Evolutionary conservation across 2,329 filamentous ascomycete genomes (phyloP), one percentile per base, ranked within the genome.

Genomic region (Neoarthrinium moseri): DNA sequence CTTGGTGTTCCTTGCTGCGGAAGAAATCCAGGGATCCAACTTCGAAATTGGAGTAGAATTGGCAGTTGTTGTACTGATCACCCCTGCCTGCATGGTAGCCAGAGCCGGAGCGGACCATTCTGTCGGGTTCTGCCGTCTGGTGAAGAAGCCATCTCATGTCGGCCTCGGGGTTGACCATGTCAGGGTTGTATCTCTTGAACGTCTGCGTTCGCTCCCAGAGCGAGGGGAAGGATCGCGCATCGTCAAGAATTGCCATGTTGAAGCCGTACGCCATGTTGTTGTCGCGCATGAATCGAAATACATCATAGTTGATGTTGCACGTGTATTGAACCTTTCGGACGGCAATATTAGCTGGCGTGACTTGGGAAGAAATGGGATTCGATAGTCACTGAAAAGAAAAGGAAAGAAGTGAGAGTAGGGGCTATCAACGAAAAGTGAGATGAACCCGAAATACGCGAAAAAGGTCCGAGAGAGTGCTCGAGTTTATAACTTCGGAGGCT

Each of bases 261-360:
- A 80, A 81, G 11, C 78, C 89, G 60, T 94, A 94, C 10, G 83
- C 87, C 62, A 92, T 87, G 61, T 90, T 84, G 63, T 89, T 82
- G 59, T 95, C 89, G 51, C 83, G 76, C 88, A 95, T 92, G 71
- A 85, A 91, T 37, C 83, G 81, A 71, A 95, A 95, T 23, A 94
- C 81, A 59, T 95, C 90, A 60, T 95, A 94, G 61, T 90, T 83
- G 51, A 95, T 80, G 50, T 78, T 66, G 49, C 77, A 78, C 47
- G 70, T 73, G 52, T 80, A 79, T 35, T 77, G 69, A 5, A 78
- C 70, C 77, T 80, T 46, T 54, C 35, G 23, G 53, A n/a, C n/a
- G n/a, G n/a, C n/a, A n/a, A n/a, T n/a, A n/a, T n/a, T n/a, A n/a
- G n/a, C n/a, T n/a, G n/a, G n/a, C n/a, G n/a, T n/a, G n/a, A n/a